Evolutionary conservation across 192 early-diverging fungal genomes (phyloP).

Genomic region (Coemansia aciculifera): DNA sequence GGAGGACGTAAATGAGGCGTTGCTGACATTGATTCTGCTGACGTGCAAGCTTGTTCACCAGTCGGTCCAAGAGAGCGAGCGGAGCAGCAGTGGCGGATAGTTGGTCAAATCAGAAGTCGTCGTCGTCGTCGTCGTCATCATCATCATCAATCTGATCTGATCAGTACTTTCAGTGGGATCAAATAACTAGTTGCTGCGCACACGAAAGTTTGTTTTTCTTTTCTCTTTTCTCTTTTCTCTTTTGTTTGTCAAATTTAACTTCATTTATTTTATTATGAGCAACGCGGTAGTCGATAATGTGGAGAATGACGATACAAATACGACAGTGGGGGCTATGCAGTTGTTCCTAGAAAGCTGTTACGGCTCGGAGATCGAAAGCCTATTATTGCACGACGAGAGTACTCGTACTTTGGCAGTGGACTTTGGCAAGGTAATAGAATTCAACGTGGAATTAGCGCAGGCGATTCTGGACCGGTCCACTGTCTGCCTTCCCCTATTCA

Average conservation of each 20-base stretch:
- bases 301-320: background rate
- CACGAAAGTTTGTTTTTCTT: background rate
- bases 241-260: background rate
- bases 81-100: background rate
- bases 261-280: background rate
- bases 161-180: background rate
- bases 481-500: slow-evolving; percentile 13
- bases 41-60: background rate
- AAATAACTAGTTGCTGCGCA: too few relatives aligned
- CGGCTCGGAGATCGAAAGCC: background rate
- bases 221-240: background rate
- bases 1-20: too few relatives aligned
- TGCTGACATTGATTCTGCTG: too few relatives aligned
- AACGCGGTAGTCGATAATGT: background rate
- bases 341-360: slow-evolving; percentile 21
- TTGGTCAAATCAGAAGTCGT: too few relatives aligned
- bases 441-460: slow-evolving; percentile 27
- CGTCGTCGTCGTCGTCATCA: too few relatives aligned
- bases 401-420: slow-evolving; percentile 6
- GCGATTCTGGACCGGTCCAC: slow-evolving; percentile 19
- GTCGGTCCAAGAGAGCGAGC: background rate
- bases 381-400: slow-evolving; percentile 4
- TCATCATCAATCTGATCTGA: background rate
- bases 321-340: slow-evolving; percentile 18
- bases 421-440: slow-evolving; percentile 28